These are phyloP conservation scores for Athelia psychrophila DNA, from an alignment of 1,284 basidiomycete species.

Conservation along the genomic window DNA sequence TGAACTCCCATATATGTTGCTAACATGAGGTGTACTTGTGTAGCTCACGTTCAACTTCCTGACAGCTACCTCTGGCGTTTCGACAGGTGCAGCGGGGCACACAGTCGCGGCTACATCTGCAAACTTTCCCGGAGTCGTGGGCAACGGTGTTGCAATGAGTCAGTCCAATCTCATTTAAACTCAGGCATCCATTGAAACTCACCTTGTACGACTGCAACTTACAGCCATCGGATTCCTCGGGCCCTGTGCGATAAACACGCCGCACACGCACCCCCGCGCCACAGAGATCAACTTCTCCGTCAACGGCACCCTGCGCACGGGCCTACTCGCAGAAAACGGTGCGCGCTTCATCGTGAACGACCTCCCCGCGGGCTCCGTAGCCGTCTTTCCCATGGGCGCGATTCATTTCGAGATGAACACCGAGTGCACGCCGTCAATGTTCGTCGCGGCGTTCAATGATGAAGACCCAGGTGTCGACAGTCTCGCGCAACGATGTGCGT, in stretches of 20 bases:
- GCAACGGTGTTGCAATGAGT: slow-evolving; percentile 7
- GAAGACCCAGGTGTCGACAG: slow-evolving; percentile 29
- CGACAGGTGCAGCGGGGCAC: background rate
- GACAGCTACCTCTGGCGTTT: background rate
- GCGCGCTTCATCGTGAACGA: slow-evolving; percentile 30
- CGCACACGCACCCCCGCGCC: slow-evolving; percentile 35
- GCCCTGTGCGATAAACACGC: slow-evolving; percentile 34
- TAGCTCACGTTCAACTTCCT: no score
- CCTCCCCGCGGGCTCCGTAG: slow-evolving; percentile 27
- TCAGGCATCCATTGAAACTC: no score
- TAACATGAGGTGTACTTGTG: no score
- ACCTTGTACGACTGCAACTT: no score
- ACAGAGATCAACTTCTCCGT: slow-evolving; percentile 33
- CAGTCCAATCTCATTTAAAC: background rate
- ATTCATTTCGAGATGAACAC: slow-evolving; percentile 34
- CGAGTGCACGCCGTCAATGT: slow-evolving; percentile 19
- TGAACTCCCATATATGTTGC: no score
- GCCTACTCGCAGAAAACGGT: slow-evolving; percentile 33
- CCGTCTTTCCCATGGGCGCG: slow-evolving; percentile 30
- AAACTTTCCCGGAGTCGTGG: slow-evolving; percentile 3
- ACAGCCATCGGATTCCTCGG: slow-evolving; percentile 14
- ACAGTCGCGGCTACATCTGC: background rate
- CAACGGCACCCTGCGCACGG: slow-evolving; percentile 28
- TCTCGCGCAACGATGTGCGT: slow-evolving; percentile 30
- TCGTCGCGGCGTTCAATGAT: slow-evolving; percentile 27